A percentile compares a stretch with the other conserved stretches of the same genome.
Evolutionary conservation across 148 eudicot genomes (phyloP).

Genomic region (Polygonum maritimum): DNA sequence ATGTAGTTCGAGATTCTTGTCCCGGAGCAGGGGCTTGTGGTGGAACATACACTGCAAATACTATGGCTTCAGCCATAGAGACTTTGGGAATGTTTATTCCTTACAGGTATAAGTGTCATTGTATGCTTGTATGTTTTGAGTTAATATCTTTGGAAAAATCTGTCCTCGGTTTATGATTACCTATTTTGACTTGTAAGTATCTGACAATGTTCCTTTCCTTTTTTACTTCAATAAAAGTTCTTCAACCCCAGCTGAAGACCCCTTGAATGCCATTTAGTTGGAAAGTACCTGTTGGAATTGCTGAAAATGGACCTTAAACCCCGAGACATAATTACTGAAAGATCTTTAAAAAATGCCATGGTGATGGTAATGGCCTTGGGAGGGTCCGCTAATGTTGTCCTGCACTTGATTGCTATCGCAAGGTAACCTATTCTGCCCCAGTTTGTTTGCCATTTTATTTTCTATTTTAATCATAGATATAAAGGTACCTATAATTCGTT

Average conservation of each 20-base stretch:
- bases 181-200: neutral
- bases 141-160: neutral
- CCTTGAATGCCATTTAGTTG: constrained; percentile 92
- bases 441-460: neutral
- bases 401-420: too few species aligned
- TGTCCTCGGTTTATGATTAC: neutral
- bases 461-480: neutral
- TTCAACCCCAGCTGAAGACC: constrained; percentile 98
- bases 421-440: constrained; percentile 10
- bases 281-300: constrained; percentile 68
- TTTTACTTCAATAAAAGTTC: constrained; percentile 37
- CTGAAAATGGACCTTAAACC: constrained; percentile 93
- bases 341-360: too few species aligned
- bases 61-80: constrained; percentile 97
- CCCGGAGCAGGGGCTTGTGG: too few species aligned
- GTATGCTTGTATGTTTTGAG: neutral
- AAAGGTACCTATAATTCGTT: neutral
- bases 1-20: too few species aligned
- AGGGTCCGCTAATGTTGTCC: too few species aligned
- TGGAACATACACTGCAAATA: constrained; percentile 99
- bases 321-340: constrained; percentile 80
- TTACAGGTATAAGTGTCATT: constrained; percentile 48
- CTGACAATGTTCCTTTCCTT: neutral
- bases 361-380: too few species aligned
- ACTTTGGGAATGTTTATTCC: constrained; percentile 97